phyloP scores from a whole-genome alignment of 2,329 filamentous ascomycete species.

The Colletotrichum sansevieriae region DNA sequence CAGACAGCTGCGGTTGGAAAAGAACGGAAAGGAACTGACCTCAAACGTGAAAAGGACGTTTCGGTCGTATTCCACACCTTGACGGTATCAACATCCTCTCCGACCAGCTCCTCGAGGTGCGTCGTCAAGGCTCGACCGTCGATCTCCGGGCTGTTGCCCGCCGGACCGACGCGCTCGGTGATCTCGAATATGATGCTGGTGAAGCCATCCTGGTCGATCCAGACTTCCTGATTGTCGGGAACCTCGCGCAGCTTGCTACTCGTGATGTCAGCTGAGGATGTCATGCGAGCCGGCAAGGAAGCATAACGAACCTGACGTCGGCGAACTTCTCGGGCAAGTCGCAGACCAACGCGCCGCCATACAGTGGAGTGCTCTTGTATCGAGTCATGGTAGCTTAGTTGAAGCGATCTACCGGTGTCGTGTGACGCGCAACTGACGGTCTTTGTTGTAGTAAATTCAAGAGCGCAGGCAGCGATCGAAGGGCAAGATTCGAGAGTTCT shows the following conservation, averaged over 20 bases:
- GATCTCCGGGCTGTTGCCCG: slow-evolving; percentile 67
- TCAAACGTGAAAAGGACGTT: slow-evolving; percentile 68
- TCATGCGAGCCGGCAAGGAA: not conserved
- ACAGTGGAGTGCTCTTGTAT: slow-evolving; percentile 73
- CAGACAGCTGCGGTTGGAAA: not conserved
- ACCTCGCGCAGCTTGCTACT: slow-evolving; percentile 78
- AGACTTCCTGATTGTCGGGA: slow-evolving; percentile 92
- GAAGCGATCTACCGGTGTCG: too few relatives aligned
- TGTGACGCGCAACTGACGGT: not conserved
- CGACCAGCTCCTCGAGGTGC: slow-evolving; percentile 78
- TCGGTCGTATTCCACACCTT: slow-evolving; percentile 76
- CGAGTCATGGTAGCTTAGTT: slow-evolving; percentile 56
- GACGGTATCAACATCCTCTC: slow-evolving; percentile 72
- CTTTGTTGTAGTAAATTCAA: not conserved
- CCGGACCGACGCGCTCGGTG: slow-evolving; percentile 78
- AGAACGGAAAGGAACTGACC: slow-evolving; percentile 54
- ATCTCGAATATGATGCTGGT: slow-evolving; percentile 93
- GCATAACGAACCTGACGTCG: slow-evolving; percentile 74
- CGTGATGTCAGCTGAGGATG: not conserved
- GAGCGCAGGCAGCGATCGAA: not conserved
- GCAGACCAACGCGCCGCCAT: slow-evolving; percentile 78
- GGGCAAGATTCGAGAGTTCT: not conserved
- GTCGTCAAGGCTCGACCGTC: slow-evolving; percentile 78
- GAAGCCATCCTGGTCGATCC: slow-evolving; percentile 85
- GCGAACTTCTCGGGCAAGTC: slow-evolving; percentile 77